phyloP scores from a whole-genome alignment of 2,329 filamentous ascomycete species.

The Annulohypoxylon truncatum region DNA sequence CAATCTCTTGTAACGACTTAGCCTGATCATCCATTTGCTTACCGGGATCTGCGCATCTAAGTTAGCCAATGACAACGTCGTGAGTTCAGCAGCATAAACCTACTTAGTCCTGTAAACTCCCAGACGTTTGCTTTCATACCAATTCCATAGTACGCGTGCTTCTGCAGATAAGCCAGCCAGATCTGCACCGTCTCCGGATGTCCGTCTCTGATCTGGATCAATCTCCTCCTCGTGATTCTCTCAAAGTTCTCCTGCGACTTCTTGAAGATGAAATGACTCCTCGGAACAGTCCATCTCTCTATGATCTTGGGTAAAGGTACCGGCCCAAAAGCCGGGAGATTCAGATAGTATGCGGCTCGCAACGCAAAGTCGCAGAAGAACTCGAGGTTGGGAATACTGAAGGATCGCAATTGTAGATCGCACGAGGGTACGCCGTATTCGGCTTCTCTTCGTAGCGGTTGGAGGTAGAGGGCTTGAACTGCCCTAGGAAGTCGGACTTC shows the following conservation, averaged over 20 bases:
- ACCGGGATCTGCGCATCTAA: constrained; percentile 57
- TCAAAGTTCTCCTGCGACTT: constrained; percentile 99
- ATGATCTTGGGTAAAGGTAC: constrained; percentile 86
- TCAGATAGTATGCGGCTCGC: constrained; percentile 92
- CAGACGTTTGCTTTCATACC: constrained; percentile 99
- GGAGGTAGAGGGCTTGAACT: constrained; percentile 87
- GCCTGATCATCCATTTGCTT: constrained; percentile 59
- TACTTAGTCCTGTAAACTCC: constrained; percentile 83
- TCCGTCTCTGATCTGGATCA: constrained; percentile 94
- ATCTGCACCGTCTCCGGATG: constrained; percentile 88
- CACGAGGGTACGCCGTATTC: constrained; percentile 84
- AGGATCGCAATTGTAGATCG: constrained; percentile 93
- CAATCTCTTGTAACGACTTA: constrained; percentile 53
- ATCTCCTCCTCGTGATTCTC: constrained; percentile 82
- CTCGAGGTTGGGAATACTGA: constrained; percentile 87
- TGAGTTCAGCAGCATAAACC: constrained; percentile 40
- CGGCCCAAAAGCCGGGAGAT: constrained; percentile 86
- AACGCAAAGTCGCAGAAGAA: constrained; percentile 96
- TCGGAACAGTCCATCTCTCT: constrained; percentile 94
- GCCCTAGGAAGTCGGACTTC: constrained; percentile 74
- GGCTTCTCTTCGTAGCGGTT: constrained; percentile 80
- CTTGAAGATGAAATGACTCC: constrained; percentile 92
- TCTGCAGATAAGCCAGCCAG: constrained; percentile 92
- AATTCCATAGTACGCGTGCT: constrained; percentile 94
- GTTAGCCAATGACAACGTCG: constrained; percentile 27